phyloP scores from a whole-genome alignment of 176 grass and related monocot genomes.

The Dendrocalamus sinicus region DNA sequence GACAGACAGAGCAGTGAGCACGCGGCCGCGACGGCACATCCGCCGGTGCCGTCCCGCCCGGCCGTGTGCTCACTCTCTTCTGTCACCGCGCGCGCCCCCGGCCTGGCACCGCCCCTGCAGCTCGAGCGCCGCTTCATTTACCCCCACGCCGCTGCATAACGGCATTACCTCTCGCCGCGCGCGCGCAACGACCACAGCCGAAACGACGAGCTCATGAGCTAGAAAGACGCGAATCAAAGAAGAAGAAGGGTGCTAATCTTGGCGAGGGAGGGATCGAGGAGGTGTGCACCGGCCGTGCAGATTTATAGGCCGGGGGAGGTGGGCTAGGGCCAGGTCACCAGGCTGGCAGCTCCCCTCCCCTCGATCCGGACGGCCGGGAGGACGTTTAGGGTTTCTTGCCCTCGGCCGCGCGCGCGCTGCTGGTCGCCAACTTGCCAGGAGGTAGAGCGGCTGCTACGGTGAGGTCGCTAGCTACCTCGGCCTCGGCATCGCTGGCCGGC shows the following conservation, averaged over 20 bases:
- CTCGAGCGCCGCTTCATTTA: neutral
- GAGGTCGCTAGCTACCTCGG: neutral
- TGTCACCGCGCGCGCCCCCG: conserved; percentile 53
- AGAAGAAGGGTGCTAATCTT: neutral
- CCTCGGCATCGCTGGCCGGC: conserved; percentile 15
- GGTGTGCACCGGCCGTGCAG: neutral
- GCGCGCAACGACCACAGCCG: neutral
- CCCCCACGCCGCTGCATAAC: neutral
- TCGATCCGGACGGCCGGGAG: neutral
- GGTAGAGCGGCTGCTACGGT: neutral
- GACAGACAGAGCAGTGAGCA: conserved; percentile 77
- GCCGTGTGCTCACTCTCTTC: conserved; percentile 82
- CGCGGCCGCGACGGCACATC: conserved; percentile 69
- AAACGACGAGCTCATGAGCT: neutral
- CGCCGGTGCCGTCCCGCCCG: conserved; percentile 57
- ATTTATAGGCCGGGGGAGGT: neutral
- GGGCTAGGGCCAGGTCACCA: conserved; percentile 9
- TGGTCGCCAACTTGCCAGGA: neutral
- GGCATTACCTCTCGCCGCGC: neutral
- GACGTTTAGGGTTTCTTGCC: conserved; percentile 1
- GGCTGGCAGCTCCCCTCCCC: neutral
- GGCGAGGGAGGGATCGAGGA: neutral
- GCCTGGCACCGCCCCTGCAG: neutral
- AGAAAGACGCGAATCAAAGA: neutral
- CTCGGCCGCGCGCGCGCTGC: neutral